phyloP scores from a whole-genome alignment of 345 rosid genomes.

The Eucalyptus dawsonii region DNA sequence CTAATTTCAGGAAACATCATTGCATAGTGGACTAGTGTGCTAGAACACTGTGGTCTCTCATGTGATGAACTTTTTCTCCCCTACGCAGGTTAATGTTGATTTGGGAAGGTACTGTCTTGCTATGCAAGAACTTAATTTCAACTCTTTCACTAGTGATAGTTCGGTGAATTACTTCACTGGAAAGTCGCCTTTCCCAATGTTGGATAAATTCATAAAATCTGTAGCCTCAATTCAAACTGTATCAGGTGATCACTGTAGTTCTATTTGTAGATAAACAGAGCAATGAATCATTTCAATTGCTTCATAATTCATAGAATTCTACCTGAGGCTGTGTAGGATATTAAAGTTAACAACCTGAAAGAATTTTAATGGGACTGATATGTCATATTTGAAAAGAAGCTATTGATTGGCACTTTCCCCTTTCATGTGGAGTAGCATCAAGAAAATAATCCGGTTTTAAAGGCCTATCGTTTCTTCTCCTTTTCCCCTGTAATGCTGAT shows the following conservation, averaged over 20 bases:
- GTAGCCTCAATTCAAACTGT: conserved; percentile 49
- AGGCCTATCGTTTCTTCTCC: not conserved
- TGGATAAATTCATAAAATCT: conserved; percentile 40
- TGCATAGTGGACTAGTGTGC: not conserved
- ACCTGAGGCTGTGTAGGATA: not conserved
- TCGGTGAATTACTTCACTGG: conserved; percentile 31
- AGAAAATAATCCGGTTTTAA: not conserved
- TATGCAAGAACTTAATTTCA: conserved; percentile 13
- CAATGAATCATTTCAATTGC: not conserved
- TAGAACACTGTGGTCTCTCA: not conserved
- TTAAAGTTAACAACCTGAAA: not conserved
- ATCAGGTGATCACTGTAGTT: conserved; percentile 29
- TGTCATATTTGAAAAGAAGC: not conserved
- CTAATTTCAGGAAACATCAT: not conserved
- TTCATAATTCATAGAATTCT: not conserved
- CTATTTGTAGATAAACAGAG: not conserved
- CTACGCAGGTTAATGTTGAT: conserved; percentile 35
- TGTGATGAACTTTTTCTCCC: not conserved
- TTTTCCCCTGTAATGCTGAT: not conserved
- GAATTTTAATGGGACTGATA: not conserved
- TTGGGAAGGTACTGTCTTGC: conserved; percentile 8
- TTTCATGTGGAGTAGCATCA: not conserved
- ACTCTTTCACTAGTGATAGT: conserved; percentile 18
- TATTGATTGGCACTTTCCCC: not conserved
- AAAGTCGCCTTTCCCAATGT: conserved; percentile 67